Evolutionary conservation across 2,329 filamentous ascomycete species (phyloP).

Genomic region (Aspergillus uvarum): DNA sequence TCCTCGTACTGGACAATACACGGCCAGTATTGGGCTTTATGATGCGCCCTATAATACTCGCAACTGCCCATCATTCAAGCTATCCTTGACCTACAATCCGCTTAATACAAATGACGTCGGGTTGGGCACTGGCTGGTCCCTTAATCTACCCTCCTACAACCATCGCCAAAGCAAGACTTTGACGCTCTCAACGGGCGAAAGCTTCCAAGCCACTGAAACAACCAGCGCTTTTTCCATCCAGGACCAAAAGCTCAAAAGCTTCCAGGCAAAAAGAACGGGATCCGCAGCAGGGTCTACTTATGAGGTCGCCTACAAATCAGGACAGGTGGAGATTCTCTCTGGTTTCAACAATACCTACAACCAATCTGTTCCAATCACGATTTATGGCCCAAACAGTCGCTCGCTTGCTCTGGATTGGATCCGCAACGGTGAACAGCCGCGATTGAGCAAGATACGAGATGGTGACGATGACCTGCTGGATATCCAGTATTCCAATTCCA

Average conservation of each 20-base stretch:
- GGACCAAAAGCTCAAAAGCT: neutral
- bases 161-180: neutral
- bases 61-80: conserved; percentile 9
- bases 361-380: too few species aligned
- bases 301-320: neutral
- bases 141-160: conserved; percentile 9
- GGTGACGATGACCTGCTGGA: too few species aligned
- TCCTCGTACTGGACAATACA: conserved; percentile 12
- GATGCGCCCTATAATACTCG: conserved; percentile 1
- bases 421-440: too few species aligned
- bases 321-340: neutral
- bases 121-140: conserved; percentile 9
- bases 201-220: neutral
- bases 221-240: neutral
- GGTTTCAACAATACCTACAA: too few species aligned
- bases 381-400: too few species aligned
- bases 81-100: conserved; percentile 4
- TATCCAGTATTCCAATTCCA: too few species aligned
- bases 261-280: neutral
- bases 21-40: conserved; percentile 3
- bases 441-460: too few species aligned
- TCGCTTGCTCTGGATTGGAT: too few species aligned
- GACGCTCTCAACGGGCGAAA: neutral
- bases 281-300: too few species aligned
- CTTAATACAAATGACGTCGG: conserved; percentile 1